Conservation (phyloP, 139 green algal genomes). For the Picochlorum sp. region DNA sequence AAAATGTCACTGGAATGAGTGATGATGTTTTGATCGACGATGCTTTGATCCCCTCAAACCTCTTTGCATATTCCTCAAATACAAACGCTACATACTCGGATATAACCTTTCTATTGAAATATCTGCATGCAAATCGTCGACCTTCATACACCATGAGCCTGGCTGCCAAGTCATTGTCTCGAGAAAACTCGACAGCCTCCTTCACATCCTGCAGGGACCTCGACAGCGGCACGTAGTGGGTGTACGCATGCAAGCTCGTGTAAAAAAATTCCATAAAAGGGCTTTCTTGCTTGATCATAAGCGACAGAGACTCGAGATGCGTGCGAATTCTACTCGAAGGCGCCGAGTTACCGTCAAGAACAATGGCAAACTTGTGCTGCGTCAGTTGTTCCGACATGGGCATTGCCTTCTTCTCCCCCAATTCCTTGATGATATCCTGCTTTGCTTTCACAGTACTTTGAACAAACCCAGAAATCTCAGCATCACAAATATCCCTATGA, state of each 20-base stretch:
- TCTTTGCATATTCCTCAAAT: neutral
- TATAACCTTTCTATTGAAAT: conserved; percentile 1
- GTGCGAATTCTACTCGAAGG: neutral
- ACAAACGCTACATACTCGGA: neutral
- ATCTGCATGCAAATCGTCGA: neutral
- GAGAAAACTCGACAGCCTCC: neutral
- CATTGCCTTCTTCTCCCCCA: neutral
- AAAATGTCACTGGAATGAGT: too few relatives aligned
- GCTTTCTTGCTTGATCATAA: neutral
- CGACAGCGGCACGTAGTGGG: neutral
- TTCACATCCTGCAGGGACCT: neutral
- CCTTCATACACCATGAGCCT: neutral
- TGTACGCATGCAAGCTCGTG: neutral
- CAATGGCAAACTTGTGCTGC: neutral
- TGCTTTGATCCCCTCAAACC: too few relatives aligned
- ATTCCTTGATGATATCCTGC: neutral
- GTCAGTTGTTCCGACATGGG: neutral
- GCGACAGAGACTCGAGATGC: neutral
- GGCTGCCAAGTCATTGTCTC: neutral
- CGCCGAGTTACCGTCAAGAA: neutral
- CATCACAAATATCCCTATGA: neutral
- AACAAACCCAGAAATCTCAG: neutral
- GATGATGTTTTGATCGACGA: too few relatives aligned
- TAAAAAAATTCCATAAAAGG: conserved; percentile 4
- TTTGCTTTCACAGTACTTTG: neutral